Conservation (phyloP, 495 filamentous ascomycete species). For the Tirmania nivea region DNA sequence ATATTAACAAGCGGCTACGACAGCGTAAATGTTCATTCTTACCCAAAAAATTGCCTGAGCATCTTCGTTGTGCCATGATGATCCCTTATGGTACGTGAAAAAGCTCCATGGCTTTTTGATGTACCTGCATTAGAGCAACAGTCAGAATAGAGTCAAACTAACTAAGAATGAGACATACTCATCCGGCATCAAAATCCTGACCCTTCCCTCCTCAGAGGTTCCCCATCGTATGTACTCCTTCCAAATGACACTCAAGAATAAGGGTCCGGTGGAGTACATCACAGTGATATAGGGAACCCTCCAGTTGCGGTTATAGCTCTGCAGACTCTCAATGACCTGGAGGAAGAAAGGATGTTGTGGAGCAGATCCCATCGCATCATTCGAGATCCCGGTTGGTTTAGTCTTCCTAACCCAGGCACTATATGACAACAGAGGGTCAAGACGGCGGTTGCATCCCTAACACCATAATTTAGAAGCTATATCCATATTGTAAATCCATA, state of each 20-base stretch:
- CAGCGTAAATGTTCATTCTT: constrained; percentile 18
- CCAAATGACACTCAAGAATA: constrained; percentile 73
- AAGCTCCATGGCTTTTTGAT: constrained; percentile 52
- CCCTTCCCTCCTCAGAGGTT: constrained; percentile 12
- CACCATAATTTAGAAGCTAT: background rate
- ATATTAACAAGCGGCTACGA: too few species aligned
- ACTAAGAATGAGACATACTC: constrained; percentile 9
- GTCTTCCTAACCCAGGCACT: constrained; percentile 65
- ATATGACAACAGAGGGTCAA: constrained; percentile 64
- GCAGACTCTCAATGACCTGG: constrained; percentile 44
- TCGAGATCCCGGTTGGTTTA: constrained; percentile 64
- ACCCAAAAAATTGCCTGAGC: constrained; percentile 66
- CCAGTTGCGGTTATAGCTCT: constrained; percentile 54
- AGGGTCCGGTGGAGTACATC: constrained; percentile 68
- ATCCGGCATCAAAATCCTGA: constrained; percentile 21
- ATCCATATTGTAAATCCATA: background rate
- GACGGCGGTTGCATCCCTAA: constrained; percentile 58
- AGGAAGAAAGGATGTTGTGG: constrained; percentile 72
- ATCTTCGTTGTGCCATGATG: constrained; percentile 57
- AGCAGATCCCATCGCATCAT: constrained; percentile 67
- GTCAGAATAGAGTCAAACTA: background rate
- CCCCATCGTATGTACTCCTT: constrained; percentile 39
- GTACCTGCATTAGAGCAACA: constrained; percentile 47
- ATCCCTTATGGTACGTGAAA: constrained; percentile 53
- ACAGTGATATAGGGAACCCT: constrained; percentile 69